These are phyloP conservation scores for Lathyrus tuberosus DNA, from an alignment of 306 rosid genomes.

Conservation along the genomic window DNA sequence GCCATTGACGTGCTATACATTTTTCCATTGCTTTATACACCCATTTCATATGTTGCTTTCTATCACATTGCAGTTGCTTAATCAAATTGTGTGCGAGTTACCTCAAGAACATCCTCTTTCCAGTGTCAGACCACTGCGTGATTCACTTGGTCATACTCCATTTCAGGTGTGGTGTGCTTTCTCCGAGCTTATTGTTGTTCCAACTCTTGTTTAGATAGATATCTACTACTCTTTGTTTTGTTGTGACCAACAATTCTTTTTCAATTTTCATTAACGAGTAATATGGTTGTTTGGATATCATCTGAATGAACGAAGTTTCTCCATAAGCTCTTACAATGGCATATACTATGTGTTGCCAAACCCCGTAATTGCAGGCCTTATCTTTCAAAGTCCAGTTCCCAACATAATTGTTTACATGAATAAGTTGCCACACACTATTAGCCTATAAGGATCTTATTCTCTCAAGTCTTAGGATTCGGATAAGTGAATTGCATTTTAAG, in stretches of 20 bases:
- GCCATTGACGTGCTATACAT: constrained; percentile 6
- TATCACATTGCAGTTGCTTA: constrained; percentile 69
- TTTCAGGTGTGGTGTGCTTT: constrained; percentile 66
- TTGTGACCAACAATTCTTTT: constrained; percentile 19
- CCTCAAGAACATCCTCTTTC: constrained; percentile 92
- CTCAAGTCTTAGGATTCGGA: not conserved
- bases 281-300: constrained; percentile 14
- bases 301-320: not conserved
- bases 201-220: constrained; percentile 24
- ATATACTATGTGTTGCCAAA: not conserved
- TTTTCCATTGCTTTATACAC: constrained; percentile 11
- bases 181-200: constrained; percentile 24
- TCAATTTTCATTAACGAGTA: constrained; percentile 16
- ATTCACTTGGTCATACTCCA: constrained; percentile 98
- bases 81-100: constrained; percentile 93
- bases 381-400: constrained; percentile 6
- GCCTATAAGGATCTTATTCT: constrained; percentile 12
- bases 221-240: not conserved
- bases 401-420: constrained; percentile 1
- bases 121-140: constrained; percentile 70
- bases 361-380: not conserved
- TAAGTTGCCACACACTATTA: constrained; percentile 2
- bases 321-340: constrained; percentile 20
- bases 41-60: constrained; percentile 30
- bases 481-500: not conserved